Base-by-base conservation (phyloP, 768 basidiomycete genomes). In the Paxillus ammoniavirescens region DNA sequence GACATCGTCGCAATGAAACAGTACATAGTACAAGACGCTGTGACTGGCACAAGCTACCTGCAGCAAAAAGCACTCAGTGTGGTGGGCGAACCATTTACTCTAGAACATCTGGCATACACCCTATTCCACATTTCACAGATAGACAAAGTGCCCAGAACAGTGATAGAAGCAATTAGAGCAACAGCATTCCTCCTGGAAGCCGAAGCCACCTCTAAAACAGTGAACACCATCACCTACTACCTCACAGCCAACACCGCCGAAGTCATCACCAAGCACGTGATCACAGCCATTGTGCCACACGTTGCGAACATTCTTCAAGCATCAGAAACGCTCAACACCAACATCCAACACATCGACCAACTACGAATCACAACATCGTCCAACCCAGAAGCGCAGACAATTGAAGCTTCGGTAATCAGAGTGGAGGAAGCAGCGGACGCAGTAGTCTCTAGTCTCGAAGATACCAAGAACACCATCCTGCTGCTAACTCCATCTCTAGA, bases 101-200 rank as follows among this genome's bases (percentile, higher is more conserved):
- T 41, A 7, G 49, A 50, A 13, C 42, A 50, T 8, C 33, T 55
- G 1, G n/a, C 49, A n/a, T 10, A 5, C 5, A 37, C 28, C 1
- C 44, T 55, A 0, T 26, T 49, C 12, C 53, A 55, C 13, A 55
- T 55, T 6, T 49, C 42, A 3, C 48, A 55, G 35, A 14, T 55
- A 0, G 7, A 6, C 17, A 44, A 14, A 13, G 17, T 54, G 7
- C n/a, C 26, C 9, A 14, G 26, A 30, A 10, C 26, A 8, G 49
- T n/a, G 0, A 38, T 10, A 13, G 49, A 49, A 17, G 54, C 49
- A 1, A 55, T 55, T 1, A 23, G 49, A n/a, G 43, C 49, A 4
- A 30, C 36, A 0, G 54, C 54, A 0, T 55, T 50, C 43, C 47
- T 55, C 1, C 14, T 55, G 1, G 48, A 55, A 38, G 15, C 26